Evolutionary conservation across 768 basidiomycete species (phyloP), one percentile per base, ranked within the genome.

Genomic region (Leccinum incarnatum): DNA sequence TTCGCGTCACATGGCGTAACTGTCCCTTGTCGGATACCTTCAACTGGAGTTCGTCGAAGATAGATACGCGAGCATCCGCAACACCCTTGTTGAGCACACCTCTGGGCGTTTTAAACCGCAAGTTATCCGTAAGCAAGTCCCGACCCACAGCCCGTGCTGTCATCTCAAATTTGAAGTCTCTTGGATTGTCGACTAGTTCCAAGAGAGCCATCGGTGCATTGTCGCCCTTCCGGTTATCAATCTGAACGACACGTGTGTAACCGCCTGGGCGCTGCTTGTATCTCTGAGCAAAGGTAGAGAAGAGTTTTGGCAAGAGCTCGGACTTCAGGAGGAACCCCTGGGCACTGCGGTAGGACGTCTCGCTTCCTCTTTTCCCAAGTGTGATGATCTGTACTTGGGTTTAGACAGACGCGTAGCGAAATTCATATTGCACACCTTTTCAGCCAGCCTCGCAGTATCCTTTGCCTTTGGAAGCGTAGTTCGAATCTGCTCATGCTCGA

Each of bases 391-490:
- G 40, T 21, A 17, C 9, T 48, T 15, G 25, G 66, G 32, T 54
- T 63, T 53, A 52, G 54, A 51, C 17, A 47, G 59, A 51, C 23
- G 40, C 34, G 37, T 37, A 54, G 37, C 42, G 30, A 5, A 19
- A 25, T 9, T 27, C 14, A 5, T 14, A 34, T 17, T 27, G 17
- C 66, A 21, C 58, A 88, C 95, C 86, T 96, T 95, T 70, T 99
- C 96, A 15, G 95, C 95, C 54, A 98, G 77, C 64, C 93, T 82
- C 14, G 93, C 93, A 5, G 95, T 78, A 66, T 97, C 95, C 71
- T 90, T 88, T 2, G 97, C 97, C 74, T 98, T 98, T 32, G 96
- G 89, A 15, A 98, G 76, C 0, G 97, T 99, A 6, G 97, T 98
- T 73, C 91, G 89, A 70, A 99, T 93, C 70, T 93, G 91, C 69